phyloP scores from a whole-genome alignment of 2,329 filamentous ascomycete species.

The Elsinoe perseae region DNA sequence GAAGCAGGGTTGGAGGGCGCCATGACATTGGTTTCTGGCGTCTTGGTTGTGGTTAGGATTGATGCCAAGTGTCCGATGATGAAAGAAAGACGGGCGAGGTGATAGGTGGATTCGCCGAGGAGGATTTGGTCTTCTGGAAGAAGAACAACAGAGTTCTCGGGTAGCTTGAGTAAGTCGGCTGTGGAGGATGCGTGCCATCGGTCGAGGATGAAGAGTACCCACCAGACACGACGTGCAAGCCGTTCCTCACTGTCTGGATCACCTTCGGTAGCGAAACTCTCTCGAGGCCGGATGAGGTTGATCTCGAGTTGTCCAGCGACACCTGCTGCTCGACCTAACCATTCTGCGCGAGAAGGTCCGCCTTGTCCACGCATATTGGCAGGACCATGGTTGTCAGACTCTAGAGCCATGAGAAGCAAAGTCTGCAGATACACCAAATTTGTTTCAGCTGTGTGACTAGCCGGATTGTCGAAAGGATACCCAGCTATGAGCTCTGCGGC shows the following conservation, averaged over 20 bases:
- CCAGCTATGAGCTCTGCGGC: conserved; percentile 38
- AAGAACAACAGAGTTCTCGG: conserved; percentile 54
- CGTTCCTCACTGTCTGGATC: conserved; percentile 56
- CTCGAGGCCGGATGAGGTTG: conserved; percentile 40
- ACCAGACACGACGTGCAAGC: conserved; percentile 60
- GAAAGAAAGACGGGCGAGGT: conserved; percentile 56
- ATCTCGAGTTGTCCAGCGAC: conserved; percentile 59
- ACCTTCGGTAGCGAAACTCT: conserved; percentile 36
- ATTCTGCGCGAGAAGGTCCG: conserved; percentile 43
- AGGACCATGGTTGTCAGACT: conserved; percentile 52
- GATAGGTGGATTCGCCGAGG: conserved; percentile 56
- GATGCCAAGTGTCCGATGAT: conserved; percentile 50
- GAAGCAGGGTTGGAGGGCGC: conserved; percentile 35
- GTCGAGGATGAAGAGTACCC: conserved; percentile 63
- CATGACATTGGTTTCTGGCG: conserved; percentile 39
- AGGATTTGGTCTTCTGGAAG: conserved; percentile 52
- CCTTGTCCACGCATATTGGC: conserved; percentile 39
- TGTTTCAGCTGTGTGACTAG: conserved; percentile 34
- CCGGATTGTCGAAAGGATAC: conserved; percentile 39
- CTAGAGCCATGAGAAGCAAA: conserved; percentile 57
- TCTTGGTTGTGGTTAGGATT: conserved; percentile 39
- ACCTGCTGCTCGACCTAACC: conserved; percentile 59
- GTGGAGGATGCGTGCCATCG: conserved; percentile 65
- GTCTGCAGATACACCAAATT: conserved; percentile 57
- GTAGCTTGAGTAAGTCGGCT: conserved; percentile 55